Base-by-base conservation (phyloP, 345 rosid species). In the Camelina neglecta region DNA sequence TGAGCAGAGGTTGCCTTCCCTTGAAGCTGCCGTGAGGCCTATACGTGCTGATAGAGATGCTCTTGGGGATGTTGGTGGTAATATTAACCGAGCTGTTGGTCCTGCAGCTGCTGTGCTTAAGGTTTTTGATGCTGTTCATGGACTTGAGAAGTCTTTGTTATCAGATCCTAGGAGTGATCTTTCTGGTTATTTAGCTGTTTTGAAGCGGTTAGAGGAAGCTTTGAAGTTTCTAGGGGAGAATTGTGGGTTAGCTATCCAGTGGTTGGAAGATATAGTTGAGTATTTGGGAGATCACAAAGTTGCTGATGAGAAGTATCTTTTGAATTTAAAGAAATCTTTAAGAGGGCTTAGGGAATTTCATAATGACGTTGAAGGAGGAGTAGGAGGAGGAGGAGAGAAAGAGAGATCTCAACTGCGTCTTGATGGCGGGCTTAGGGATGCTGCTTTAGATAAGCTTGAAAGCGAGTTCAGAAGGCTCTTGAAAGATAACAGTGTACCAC, bases 41-140 rank as follows among this genome's bases (percentile, higher is more conserved):
- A 95, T 95, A 72, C 88, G 94, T 13, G 98, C 98, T 0, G 94
- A 95, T 44, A 86, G 88, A 81, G 97, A 95, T 0, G 98, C 99
- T 47, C 89, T 95, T 29, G 81, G 20, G 1, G 91, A 89, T 0
- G 99, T 89, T 6, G 93, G 98, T 24, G 99, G 97, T 2, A 96
- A 95, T 76, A 95, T 95, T 74, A 90, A 95, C 83, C 93, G 98
- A 29, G 99, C 99, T 7, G 98, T 95, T 42, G 98, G 96, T 49
- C 99, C 99, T 54, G 99, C 99, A 15, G 98, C 99, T 0, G 97
- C 99, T 0, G 99, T 95, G 66, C 99, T 95, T 44, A 95, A 93
- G 92, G 99, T 95, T 36, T 95, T 95, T 57, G 98, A 93, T 82
- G 98, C 97, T 0, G 98, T 95, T 26, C 97, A 95, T 64, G 99